Conservation (phyloP, 176 grass and related monocot species). For the Leersia perrieri region DNA sequence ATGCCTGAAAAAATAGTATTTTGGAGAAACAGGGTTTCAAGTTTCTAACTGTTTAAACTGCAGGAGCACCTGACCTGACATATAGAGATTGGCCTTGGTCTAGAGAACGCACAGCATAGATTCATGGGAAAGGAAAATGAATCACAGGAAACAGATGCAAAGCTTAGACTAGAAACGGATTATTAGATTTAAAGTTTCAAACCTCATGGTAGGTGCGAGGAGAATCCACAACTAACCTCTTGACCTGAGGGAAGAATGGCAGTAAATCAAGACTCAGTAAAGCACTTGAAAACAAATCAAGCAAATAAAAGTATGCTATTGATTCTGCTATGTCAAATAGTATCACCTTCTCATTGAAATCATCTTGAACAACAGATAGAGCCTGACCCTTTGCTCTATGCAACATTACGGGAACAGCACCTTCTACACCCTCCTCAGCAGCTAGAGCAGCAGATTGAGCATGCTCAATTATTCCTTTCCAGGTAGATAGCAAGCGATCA, state of each 20-base stretch:
- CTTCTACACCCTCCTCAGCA: slow-evolving; percentile 73
- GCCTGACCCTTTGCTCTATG: slow-evolving; percentile 79
- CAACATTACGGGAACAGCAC: slow-evolving; percentile 82
- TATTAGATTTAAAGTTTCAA: slow-evolving; percentile 12
- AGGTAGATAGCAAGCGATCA: slow-evolving; percentile 71
- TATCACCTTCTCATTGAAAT: slow-evolving; percentile 95
- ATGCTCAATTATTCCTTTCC: slow-evolving; percentile 84
- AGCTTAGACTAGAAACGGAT: slow-evolving; percentile 14
- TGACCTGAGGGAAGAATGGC: slow-evolving; percentile 53
- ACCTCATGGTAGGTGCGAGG: slow-evolving; percentile 90
- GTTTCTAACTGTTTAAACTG: background rate
- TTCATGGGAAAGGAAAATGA: background rate
- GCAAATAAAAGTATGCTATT: background rate
- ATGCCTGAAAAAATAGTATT: slow-evolving; percentile 19
- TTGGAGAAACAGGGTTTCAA: slow-evolving; percentile 8
- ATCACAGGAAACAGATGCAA: slow-evolving; percentile 18
- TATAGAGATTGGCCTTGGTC: slow-evolving; percentile 8
- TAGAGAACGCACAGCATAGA: slow-evolving; percentile 8
- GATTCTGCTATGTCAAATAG: slow-evolving; percentile 14
- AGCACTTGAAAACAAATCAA: slow-evolving; percentile 23
- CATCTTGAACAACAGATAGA: slow-evolving; percentile 88
- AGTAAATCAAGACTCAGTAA: slow-evolving; percentile 28
- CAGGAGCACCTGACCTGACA: slow-evolving; percentile 4
- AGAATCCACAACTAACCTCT: slow-evolving; percentile 89
- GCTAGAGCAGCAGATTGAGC: slow-evolving; percentile 88